Base-by-base conservation (phyloP, 164 flowering plant species). In the Hamamelis virginiana region DNA sequence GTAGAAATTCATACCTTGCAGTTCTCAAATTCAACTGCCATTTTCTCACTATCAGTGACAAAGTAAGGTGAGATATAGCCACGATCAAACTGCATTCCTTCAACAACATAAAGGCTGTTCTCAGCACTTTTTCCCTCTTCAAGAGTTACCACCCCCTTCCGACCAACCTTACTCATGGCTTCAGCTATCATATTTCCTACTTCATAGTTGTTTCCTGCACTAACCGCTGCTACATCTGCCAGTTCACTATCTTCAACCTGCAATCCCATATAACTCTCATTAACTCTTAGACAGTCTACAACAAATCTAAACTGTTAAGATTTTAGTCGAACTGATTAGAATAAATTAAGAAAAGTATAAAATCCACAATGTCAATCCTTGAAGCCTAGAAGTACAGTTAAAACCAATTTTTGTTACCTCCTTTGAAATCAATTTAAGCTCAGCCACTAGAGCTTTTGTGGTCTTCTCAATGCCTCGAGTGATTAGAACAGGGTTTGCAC, bases 71-170 rank as follows among this genome's bases (percentile, higher is more conserved):
- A 91, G 69, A 91, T 88, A 65, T 90, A 96, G 44, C 99, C 99
- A 65, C 98, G 92, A 23, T 93, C 98, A 77, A 96, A 96, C 69
- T 96, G 98, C 99, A 93, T 96, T 50, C 99, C 98, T 70, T 96
- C 97, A 9, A 93, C 98, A 63, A 96, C 98, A 79, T 88, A 88
- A 14, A 96, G 88, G 71, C 62, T 80, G 80, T 96, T 96, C 69
- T 96, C 98, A 8, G 98, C 91, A 81, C 99, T 93, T 80, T 83
- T 91, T 12, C 99, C 99, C 81, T 96, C 99, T 74, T 96, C 99
- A 72, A 96, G 93, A 0, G 99, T 96, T 74, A 96, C 98, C 22
- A 96, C 99, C 65, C 98, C 99, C 76, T 87, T 91, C 48, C 97
- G 80, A 1, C 99, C 99, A 52, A 96, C 99, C 77, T 85, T 91